A percentile compares a stretch with the other conserved stretches of the same genome.
Evolutionary conservation across 345 rosid species (phyloP).

Genomic region (Salix caprea): DNA sequence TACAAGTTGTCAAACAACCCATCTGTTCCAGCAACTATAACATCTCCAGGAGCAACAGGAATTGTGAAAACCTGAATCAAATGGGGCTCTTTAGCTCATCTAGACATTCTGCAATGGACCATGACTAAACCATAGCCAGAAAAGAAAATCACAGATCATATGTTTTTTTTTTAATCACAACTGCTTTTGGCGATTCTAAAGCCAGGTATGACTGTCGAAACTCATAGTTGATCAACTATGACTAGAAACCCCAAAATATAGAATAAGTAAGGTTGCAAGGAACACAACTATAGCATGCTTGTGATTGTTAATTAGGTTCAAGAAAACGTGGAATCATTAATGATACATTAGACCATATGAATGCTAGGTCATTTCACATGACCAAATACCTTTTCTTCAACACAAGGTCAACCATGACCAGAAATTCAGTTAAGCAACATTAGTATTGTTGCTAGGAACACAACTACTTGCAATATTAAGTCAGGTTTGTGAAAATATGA

Average conservation of each 20-base stretch:
- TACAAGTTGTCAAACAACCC: constrained; percentile 93
- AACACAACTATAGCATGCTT: background rate
- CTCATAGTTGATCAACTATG: background rate
- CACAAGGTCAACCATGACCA: background rate
- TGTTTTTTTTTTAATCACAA: background rate
- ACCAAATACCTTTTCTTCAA: background rate
- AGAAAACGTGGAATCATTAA: background rate
- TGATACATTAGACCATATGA: background rate
- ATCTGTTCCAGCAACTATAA: constrained; percentile 85
- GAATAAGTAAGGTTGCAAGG: background rate
- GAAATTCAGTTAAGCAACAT: background rate
- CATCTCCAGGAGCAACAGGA: constrained; percentile 90
- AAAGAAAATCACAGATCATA: background rate
- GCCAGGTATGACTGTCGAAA: background rate
- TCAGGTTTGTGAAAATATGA: background rate
- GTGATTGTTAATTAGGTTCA: background rate
- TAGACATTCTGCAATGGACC: background rate
- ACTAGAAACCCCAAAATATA: background rate
- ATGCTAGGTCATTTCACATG: background rate
- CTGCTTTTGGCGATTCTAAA: background rate
- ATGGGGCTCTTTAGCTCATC: background rate
- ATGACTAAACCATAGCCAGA: background rate
- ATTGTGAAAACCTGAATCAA: constrained; percentile 65
- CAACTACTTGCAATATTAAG: background rate
- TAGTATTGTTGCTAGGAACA: background rate